phyloP scores from a whole-genome alignment of 2,329 filamentous ascomycete genomes.

The Trichoderma aggressivum region DNA sequence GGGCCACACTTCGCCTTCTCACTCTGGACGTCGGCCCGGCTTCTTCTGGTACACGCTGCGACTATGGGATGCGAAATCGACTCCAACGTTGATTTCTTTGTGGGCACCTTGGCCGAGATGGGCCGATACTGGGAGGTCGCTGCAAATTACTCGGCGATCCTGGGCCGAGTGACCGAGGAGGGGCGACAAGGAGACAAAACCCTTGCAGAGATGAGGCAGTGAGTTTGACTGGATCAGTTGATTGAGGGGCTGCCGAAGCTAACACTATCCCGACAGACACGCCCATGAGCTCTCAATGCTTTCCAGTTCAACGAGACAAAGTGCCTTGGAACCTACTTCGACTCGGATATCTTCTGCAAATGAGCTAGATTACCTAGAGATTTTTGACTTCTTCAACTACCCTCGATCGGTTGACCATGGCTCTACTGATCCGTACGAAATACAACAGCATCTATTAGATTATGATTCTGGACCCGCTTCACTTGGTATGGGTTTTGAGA shows the following conservation, averaged over 20 bases:
- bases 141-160: not conserved
- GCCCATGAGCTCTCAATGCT: not conserved
- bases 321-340: not conserved
- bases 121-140: not conserved
- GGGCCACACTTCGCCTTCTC: not conserved
- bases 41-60: not conserved
- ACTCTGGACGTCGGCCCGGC: not conserved
- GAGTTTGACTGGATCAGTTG: not conserved
- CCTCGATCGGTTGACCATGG: not conserved
- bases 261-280: not conserved
- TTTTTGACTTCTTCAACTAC: not conserved
- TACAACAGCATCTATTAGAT: not conserved
- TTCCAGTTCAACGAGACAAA: not conserved
- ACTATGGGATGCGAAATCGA: not conserved
- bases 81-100: not conserved
- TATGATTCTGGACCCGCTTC: not conserved
- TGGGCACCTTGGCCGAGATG: not conserved
- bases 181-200: not conserved
- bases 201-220: not conserved
- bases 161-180: not conserved
- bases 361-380: not conserved
- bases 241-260: not conserved
- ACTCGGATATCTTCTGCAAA: not conserved
- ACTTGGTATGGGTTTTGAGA: not conserved
- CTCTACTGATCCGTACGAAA: not conserved